Evolutionary conservation across 306 rosid genomes (phyloP).

Genomic region (Acmispon strigosus): DNA sequence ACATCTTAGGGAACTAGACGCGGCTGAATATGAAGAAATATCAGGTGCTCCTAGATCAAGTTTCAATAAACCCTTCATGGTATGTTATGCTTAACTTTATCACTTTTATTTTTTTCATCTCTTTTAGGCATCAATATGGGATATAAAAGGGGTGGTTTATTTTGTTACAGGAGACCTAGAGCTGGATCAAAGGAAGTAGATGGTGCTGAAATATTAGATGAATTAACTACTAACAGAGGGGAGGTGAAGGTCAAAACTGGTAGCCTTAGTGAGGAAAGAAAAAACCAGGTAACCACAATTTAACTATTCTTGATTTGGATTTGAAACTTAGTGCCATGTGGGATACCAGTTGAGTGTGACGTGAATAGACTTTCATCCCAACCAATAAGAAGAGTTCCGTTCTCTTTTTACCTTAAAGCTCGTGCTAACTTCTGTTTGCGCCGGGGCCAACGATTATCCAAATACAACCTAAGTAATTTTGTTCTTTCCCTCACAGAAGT

Average conservation of each 20-base stretch:
- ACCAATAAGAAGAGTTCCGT: no score
- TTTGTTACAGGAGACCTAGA: constrained; percentile 32
- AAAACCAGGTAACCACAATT: constrained; percentile 36
- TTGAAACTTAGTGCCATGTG: no score
- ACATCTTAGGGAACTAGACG: constrained; percentile 32
- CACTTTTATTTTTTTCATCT: background rate
- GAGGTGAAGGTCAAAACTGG: constrained; percentile 62
- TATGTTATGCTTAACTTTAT: background rate
- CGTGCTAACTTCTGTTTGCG: no score
- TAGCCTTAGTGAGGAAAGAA: constrained; percentile 61
- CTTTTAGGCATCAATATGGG: background rate
- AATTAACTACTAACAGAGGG: constrained; percentile 72
- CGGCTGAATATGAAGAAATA: constrained; percentile 35
- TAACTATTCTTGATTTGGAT: background rate
- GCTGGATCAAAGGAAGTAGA: constrained; percentile 32
- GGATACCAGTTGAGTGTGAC: no score
- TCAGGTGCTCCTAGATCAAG: constrained; percentile 37
- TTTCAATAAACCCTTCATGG: constrained; percentile 19
- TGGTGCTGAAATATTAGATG: constrained; percentile 75
- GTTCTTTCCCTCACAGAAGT: background rate
- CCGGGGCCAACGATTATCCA: no score
- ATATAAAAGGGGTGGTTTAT: background rate
- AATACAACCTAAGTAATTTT: background rate
- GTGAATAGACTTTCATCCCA: no score
- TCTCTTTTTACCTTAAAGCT: no score